These are phyloP conservation scores for cucumber (Cucumis sativus) DNA, from an alignment of 306 rosid genomes.

Conservation along the genomic window Cucumber_9930_V3 NC_026657.2:30110501-30111000, in stretches of 20 bases:
- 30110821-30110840: background rate
- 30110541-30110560: background rate
- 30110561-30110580: background rate
- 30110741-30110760: background rate
- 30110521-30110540: background rate
- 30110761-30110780: background rate
- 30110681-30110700: background rate
- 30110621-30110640: background rate
- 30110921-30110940: background rate
- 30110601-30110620: background rate
- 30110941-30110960: background rate
- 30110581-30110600: background rate
- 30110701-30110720: background rate
- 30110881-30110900: background rate
- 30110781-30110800: background rate
- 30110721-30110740: background rate
- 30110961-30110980: background rate
- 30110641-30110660: background rate
- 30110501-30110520: background rate
- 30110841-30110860: background rate
- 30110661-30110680: background rate
- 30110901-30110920: constrained; percentile 2
- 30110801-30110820: background rate
- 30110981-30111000: background rate
- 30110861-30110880: background rate